Percentiles rank a stretch among this genome's conserved stretches.
Evolutionary conservation across 2,329 filamentous ascomycete genomes (phyloP).

Genomic region (Chaetomium globosum): DNA sequence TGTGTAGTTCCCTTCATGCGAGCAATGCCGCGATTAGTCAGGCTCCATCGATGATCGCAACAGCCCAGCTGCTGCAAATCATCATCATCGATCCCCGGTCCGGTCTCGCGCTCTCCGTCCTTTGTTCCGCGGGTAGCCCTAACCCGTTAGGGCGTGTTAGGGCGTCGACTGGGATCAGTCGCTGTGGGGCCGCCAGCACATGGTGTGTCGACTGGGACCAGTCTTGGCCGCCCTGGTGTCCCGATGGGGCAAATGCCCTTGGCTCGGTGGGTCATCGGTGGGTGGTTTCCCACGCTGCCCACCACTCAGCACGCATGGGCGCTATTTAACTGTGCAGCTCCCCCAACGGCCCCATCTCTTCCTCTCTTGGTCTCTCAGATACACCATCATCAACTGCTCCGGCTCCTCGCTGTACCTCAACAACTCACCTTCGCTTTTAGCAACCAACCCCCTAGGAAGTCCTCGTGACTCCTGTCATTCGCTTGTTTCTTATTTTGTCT

Average conservation of each 20-base stretch:
- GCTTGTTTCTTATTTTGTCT: slow-evolving; percentile 61
- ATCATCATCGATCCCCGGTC: background rate
- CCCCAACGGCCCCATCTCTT: slow-evolving; percentile 38
- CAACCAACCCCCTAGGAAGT: slow-evolving; percentile 60
- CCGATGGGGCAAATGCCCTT: slow-evolving; percentile 32
- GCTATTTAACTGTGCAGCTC: slow-evolving; percentile 42
- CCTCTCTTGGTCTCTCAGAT: slow-evolving; percentile 39
- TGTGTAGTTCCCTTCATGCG: background rate
- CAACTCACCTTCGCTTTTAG: slow-evolving; percentile 42
- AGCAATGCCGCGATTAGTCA: background rate
- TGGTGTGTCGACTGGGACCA: slow-evolving; percentile 25
- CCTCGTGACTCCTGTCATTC: slow-evolving; percentile 76
- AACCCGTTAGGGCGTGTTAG: slow-evolving; percentile 19
- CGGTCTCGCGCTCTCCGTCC: slow-evolving; percentile 2
- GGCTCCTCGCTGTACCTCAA: slow-evolving; percentile 46
- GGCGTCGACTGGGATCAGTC: slow-evolving; percentile 2
- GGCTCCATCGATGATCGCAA: slow-evolving; percentile 1
- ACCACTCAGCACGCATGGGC: slow-evolving; percentile 25
- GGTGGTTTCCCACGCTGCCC: slow-evolving; percentile 14
- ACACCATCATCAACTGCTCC: slow-evolving; percentile 42
- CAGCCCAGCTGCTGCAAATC: slow-evolving; percentile 2
- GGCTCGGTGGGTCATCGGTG: background rate
- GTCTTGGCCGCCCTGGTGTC: slow-evolving; percentile 30
- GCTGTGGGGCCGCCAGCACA: slow-evolving; percentile 29
- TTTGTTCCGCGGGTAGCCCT: slow-evolving; percentile 11